Base-by-base conservation (phyloP, 2,329 filamentous ascomycete genomes). In the Colletotrichum salicis region DNA sequence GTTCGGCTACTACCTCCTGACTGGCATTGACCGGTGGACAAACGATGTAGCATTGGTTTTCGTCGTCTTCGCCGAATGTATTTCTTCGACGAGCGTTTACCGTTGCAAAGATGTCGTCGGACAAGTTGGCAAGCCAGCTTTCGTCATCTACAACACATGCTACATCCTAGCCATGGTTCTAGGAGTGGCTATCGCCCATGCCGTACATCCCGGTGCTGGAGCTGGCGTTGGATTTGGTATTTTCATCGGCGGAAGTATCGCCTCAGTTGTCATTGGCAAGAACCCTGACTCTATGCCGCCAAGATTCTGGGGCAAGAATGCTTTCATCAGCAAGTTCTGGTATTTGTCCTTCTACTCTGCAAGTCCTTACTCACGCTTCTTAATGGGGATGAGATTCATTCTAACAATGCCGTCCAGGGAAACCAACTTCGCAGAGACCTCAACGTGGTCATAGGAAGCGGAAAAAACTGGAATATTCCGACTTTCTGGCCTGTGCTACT, bases 321-420 rank as follows among this genome's bases (percentile, higher is more conserved):
- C 74, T 0, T 76, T 83, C 29, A 45, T 82, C 1, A 77, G 79
- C 48, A 82, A 82, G 1, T 83, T 89, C 57, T 90, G 87, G 86
- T 90, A 85, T 71, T 75, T 89, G 41, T 80, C 82, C 0, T 87
- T 89, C 72, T 90, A 90, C 78, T 90, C 87, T n/a, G 87, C 88
- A 82, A 79, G 85, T 29, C 27, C 27, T 29, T 29, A 29, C 27
- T 29, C 27, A 29, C 27, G 27, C 27, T 29, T 29, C 27, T 4
- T 5, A 4, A 29, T 29, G 27, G 27, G 27, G 4, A 29, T 29
- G 27, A 4, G 4, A 5, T 5, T 29, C 55, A 10, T 41, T 29
- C 67, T 73, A 37, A 66, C 8, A 11, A 5, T 33, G 12, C 13
- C 37, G 22, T 61, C 80, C 63, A 88, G 86, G 87, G 87, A 60